Evolutionary conservation across 1,284 basidiomycete species (phyloP).

Genomic region (Boletus albobrunnescens): DNA sequence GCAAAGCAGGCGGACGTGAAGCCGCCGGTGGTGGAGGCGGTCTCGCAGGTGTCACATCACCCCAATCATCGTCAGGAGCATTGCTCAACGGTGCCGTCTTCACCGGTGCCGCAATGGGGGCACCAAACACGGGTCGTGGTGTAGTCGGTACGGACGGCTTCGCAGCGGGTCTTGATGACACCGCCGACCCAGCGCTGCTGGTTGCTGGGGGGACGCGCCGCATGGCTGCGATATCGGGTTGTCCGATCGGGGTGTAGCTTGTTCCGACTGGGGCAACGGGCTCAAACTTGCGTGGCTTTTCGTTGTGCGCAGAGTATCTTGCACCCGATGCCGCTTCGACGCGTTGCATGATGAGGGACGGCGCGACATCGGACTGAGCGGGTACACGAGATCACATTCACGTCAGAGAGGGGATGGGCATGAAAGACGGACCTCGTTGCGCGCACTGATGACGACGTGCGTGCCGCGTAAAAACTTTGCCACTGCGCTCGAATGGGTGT

Average conservation of each 20-base stretch:
- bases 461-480: constrained; percentile 79
- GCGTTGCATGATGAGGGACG: constrained; percentile 77
- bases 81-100: constrained; percentile 38
- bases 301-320: constrained; percentile 80
- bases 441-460: constrained; percentile 89
- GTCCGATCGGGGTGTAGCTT: constrained; percentile 68
- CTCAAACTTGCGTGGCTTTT: constrained; percentile 57
- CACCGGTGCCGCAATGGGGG: constrained; percentile 40
- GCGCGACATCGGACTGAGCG: constrained; percentile 72
- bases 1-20: constrained; percentile 42
- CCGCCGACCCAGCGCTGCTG: constrained; percentile 14
- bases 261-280: constrained; percentile 73
- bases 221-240: constrained; percentile 62
- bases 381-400: not conserved
- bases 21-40: constrained; percentile 48
- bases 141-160: constrained; percentile 37
- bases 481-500: constrained; percentile 82
- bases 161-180: constrained; percentile 26
- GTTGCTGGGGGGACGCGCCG: constrained; percentile 43
- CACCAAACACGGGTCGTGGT: constrained; percentile 47
- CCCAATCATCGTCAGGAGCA: constrained; percentile 57
- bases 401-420: not conserved
- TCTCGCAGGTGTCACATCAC: constrained; percentile 43
- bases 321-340: constrained; percentile 91
- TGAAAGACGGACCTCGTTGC: constrained; percentile 68